Evolutionary conservation across 139 green algal genomes (phyloP), one percentile per base, ranked within the genome.

Genomic region (Chlorella sp.): DNA sequence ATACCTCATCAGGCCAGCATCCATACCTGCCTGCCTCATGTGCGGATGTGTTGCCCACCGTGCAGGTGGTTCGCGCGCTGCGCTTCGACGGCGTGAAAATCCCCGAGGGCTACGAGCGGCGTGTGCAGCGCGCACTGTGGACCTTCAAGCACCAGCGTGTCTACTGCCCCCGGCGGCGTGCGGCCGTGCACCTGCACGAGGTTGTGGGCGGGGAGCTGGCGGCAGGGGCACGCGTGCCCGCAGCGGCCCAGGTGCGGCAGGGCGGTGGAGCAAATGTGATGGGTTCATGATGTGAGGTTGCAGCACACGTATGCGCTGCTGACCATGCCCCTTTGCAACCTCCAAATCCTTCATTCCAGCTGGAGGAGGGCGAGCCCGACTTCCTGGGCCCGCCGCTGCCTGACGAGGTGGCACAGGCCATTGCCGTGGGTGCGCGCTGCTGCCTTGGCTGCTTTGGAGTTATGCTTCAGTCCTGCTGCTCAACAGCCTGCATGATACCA

Each of bases 51-150:
- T n/a, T n/a, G 13, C 18, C 9, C 80, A 32, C 38, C 12, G 6
- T 28, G 11, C 74, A 78, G 74, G 87, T 82, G 62, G 60, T 91
- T 28, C 69, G 80, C 3, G 44, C 79, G 4, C 87, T 98, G 83
- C 89, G 93, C 25, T 97, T 98, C 90, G 93, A 90, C 56, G 93
- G 95, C 68, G 89, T 83, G n/a, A 70, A 82, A 0, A 87, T 98
- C 18, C 96, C 97, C 0, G 74, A 74, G 3, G 92, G 86, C 38
- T 99, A 99, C 82, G 93, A 98, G 80, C 79, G 86, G 15, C 76
- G 82, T 28, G 97, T 99, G 83, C 93, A 98, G 89, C 89, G 91
- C 26, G 96, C 96, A 6, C 57, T 99, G 13, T 98, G 95, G 93
- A 95, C 95, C 16, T 99, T 78, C 57, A 69, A 30, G 34, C 56